Evolutionary conservation across 2,329 filamentous ascomycete species (phyloP), one percentile per base, ranked within the genome.

Genomic region (Mollisiaceae sp.): DNA sequence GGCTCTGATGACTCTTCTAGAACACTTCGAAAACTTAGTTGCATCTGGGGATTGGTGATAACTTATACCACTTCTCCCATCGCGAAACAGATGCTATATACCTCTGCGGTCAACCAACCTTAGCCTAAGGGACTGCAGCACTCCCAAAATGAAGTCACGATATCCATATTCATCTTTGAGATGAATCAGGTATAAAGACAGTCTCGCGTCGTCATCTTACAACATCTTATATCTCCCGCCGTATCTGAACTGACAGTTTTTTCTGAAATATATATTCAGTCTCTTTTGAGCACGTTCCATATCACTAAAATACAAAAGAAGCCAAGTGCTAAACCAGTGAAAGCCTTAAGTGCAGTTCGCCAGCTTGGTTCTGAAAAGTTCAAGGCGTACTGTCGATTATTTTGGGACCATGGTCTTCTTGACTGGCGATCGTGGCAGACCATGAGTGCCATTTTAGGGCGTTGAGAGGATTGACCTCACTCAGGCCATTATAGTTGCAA

Each of bases 1-100:
- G 47, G 59, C 20, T 20, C 27, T 15, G n/a, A 41, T 35, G 32
- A 41, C 36, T 55, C 35, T 55, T 61, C 54, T 39, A 24, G 18
- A 50, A 24, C n/a, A 43, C 41, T 15, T 18, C 5, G 2, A 50
- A 50, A 4, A 50, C 24, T 20, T 6, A 50, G 45, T n/a, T n/a
- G 20, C 45, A 50, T 50, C 8, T n/a, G 45, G 45, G n/a, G 45
- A 20, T 50, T 50, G 45, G 20, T n/a, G 8, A n/a, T n/a, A 2
- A 50, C 20, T 8, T 18, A 20, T 45, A 18, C 43, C 11, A 45
- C 43, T 2, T n/a, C n/a, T n/a, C n/a, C n/a, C n/a, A n/a, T n/a
- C n/a, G n/a, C n/a, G n/a, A n/a, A n/a, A n/a, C n/a, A n/a, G n/a
- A n/a, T n/a, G n/a, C n/a, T n/a, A n/a, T n/a, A 43, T 18, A 32